These are phyloP conservation scores for Tripterygium wilfordii DNA, from an alignment of 177 flowering plant genomes.

Conservation along the genomic window DNA sequence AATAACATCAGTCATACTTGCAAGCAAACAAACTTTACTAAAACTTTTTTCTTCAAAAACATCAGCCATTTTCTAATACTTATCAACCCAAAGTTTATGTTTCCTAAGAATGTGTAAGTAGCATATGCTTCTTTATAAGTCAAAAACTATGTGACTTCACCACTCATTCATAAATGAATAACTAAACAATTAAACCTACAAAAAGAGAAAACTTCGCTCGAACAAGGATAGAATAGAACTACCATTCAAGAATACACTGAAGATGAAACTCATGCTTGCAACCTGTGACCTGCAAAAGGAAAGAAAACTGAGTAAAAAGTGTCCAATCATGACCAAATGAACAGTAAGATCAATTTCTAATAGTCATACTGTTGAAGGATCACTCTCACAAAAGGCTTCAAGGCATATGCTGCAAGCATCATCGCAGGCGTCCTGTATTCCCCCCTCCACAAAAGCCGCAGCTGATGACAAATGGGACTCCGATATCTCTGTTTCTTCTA, in stretches of 20 bases:
- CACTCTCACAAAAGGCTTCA: constrained; percentile 74
- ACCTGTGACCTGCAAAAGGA: constrained; percentile 56
- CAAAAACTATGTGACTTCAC: no score
- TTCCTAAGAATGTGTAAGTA: no score
- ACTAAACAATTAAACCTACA: no score
- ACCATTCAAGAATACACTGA: constrained; percentile 97
- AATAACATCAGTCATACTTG: no score
- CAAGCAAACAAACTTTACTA: no score
- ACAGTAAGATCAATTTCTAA: neutral
- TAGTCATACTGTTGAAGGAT: constrained; percentile 72
- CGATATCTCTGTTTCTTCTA: constrained; percentile 45
- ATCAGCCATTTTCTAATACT: no score
- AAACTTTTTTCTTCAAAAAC: no score
- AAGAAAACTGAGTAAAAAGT: neutral
- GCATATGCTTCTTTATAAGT: no score
- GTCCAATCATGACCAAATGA: neutral
- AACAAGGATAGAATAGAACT: neutral
- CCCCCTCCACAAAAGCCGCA: constrained; percentile 95
- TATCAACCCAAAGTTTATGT: no score
- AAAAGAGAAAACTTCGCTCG: neutral
- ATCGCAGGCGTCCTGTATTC: constrained; percentile 91
- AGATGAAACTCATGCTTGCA: constrained; percentile 99
- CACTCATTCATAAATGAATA: no score
- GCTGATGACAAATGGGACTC: constrained; percentile 78
- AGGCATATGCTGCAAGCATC: constrained; percentile 98